These are phyloP conservation scores for Rubia peregrina DNA, from an alignment of 305 asterid species.

Conservation along the genomic window DNA sequence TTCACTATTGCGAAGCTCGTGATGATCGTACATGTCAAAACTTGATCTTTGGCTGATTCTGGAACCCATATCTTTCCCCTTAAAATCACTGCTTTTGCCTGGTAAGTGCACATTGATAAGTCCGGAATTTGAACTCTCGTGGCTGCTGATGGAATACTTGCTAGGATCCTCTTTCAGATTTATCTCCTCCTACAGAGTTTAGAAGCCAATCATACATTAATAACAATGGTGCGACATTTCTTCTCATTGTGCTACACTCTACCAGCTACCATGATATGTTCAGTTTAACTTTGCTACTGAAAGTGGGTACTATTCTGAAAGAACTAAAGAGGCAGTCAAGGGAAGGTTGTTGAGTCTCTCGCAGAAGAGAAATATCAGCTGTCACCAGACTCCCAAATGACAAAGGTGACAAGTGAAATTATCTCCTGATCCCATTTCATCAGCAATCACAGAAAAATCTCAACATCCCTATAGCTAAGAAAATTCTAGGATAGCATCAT, in stretches of 20 bases:
- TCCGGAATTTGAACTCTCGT: slow-evolving; percentile 58
- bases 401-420: not conserved
- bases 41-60: slow-evolving; percentile 21
- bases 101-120: slow-evolving; percentile 17
- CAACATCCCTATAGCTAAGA: not conserved
- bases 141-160: slow-evolving; percentile 48
- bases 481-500: not conserved
- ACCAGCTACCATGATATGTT: not conserved
- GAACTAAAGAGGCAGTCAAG: not conserved
- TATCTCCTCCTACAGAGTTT: slow-evolving; percentile 30
- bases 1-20: slow-evolving; percentile 33
- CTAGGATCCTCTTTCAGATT: slow-evolving; percentile 24
- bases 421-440: not conserved
- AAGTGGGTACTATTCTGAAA: not conserved
- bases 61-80: slow-evolving; percentile 17
- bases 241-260: not conserved
- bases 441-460: not conserved
- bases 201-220: not conserved
- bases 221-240: not conserved
- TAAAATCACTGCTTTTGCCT: slow-evolving; percentile 15
- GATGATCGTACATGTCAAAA: slow-evolving; percentile 62
- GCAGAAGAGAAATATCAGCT: not conserved
- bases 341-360: not conserved
- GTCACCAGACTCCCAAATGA: not conserved
- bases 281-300: not conserved